Base-by-base conservation (phyloP, 768 basidiomycete genomes). In the Boletus rubescentipes region DNA sequence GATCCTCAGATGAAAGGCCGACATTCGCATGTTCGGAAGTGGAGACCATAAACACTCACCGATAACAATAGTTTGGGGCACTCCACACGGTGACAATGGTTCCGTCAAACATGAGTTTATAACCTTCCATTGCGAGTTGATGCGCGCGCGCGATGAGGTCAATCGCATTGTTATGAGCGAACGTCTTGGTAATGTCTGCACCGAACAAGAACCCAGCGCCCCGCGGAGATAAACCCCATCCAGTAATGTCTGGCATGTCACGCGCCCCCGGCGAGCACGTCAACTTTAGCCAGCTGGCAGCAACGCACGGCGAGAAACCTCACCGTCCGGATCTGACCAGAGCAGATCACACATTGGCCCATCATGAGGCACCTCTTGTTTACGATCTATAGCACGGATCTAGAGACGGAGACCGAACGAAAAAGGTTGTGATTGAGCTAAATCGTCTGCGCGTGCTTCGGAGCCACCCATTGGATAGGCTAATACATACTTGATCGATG, bases 301-400 rank as follows among this genome's bases (percentile, higher is more conserved):
- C 54, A 51, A 53, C n/a, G 38, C 53, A 44, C 32, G 20, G 46
- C 16, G 29, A 30, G 54, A 48, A 61, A 14, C 55, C 67, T 60
- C 51, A 94, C 94, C 95, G 70, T 98, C 96, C 41, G 96, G 96
- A 77, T 98, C 96, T 54, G 95, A 97, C 96, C 96, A 98, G n/a
- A 98, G 77, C 2, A 98, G 77, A 73, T 98, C 96, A 66, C 96
- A 98, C 96, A 98, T 98, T 9, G 94, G 87, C 12, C 96, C 96
- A 67, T 98, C 96, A 70, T 98, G 96, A 26, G 96, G 96, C 21
- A 98, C 96, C 68, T 98, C 96, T 71, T 96, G 93, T 70, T 95
- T 94, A 32, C 96, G 76, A 76, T 98, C 95, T 63, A 98, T 96
- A 35, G 86, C 80, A 46, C 96, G 89, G 62, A 98, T 98, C 94